A percentile compares a stretch with the other conserved stretches of the same genome.
Evolutionary conservation across 441 rosid species (phyloP).

Genomic region (Gossypium trilobum): DNA sequence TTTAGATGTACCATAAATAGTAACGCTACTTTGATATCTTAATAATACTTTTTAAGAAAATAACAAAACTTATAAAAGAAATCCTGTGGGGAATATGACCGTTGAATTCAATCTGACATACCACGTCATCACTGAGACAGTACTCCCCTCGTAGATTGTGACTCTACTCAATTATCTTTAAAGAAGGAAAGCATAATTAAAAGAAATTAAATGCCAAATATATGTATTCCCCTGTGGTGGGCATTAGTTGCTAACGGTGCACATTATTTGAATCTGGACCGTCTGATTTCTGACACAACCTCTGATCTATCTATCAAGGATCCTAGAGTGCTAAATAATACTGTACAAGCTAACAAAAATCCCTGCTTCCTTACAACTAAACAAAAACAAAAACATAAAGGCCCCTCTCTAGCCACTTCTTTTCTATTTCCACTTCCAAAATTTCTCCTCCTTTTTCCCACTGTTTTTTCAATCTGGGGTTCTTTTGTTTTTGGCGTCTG

Average conservation of each 20-base stretch:
- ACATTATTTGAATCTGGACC: neutral
- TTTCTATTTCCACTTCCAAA: conserved; percentile 13
- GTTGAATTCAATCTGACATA: conserved; percentile 15
- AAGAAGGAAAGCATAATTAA: neutral
- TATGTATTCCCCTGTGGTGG: neutral
- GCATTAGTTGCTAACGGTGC: conserved; percentile 4
- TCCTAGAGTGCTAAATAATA: too few relatives aligned
- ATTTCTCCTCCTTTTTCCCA: conserved; percentile 2
- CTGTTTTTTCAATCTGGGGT: conserved; percentile 3
- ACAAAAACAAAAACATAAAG: neutral
- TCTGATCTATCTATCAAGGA: neutral
- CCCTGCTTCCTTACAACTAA: neutral
- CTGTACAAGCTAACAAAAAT: neutral
- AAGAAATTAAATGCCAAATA: neutral
- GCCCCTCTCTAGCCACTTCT: neutral
- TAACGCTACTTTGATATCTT: too few relatives aligned
- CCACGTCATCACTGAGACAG: conserved; percentile 16
- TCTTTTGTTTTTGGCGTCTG: conserved; percentile 10
- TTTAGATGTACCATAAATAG: too few relatives aligned
- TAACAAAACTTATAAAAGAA: neutral
- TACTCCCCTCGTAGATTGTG: conserved; percentile 18
- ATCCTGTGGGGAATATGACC: conserved; percentile 1
- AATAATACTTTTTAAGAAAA: too few relatives aligned
- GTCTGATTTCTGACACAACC: conserved; percentile 6
- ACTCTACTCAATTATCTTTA: neutral